phyloP scores from a whole-genome alignment of 1,139 yeast genomes.

The Geotrichum klebahnii region DNA sequence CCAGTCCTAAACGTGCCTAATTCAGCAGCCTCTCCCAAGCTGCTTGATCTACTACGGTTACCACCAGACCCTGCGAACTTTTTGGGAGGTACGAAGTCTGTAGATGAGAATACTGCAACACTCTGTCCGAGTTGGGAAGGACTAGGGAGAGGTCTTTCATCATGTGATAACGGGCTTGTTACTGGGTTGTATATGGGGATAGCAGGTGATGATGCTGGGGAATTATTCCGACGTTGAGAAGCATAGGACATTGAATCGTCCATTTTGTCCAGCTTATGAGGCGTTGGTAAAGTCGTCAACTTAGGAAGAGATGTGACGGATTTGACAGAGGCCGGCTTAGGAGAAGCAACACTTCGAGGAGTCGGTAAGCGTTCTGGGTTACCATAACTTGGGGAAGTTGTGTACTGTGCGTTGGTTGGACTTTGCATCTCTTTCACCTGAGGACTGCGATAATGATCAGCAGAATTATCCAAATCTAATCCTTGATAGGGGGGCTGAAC shows the following conservation, averaged over 20 bases:
- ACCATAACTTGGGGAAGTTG: too few species aligned
- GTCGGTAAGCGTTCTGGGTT: too few species aligned
- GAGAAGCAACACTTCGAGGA: too few species aligned
- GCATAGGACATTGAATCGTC: slow-evolving; percentile 34
- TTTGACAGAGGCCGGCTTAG: too few species aligned
- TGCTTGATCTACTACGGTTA: slow-evolving; percentile 9
- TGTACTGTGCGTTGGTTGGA: too few species aligned
- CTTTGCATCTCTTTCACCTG: too few species aligned
- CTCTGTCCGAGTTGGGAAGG: slow-evolving; percentile 36
- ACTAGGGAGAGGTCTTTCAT: slow-evolving; percentile 31
- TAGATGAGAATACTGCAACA: slow-evolving; percentile 31
- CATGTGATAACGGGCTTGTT: background rate
- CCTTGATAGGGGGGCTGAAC: too few species aligned
- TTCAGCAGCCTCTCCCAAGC: background rate
- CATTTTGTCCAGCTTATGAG: slow-evolving; percentile 34
- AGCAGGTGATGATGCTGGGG: slow-evolving; percentile 4
- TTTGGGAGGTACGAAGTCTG: slow-evolving; percentile 37
- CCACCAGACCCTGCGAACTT: slow-evolving; percentile 26
- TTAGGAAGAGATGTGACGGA: too few species aligned
- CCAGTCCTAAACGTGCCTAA: background rate
- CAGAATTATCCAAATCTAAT: too few species aligned
- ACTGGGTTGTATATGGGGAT: slow-evolving; percentile 26
- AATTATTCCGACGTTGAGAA: slow-evolving; percentile 29
- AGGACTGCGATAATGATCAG: too few species aligned
- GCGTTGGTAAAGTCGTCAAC: slow-evolving; percentile 34